Evolutionary conservation across 2,329 filamentous ascomycete genomes (phyloP).

Genomic region (Aspergillus sojae): DNA sequence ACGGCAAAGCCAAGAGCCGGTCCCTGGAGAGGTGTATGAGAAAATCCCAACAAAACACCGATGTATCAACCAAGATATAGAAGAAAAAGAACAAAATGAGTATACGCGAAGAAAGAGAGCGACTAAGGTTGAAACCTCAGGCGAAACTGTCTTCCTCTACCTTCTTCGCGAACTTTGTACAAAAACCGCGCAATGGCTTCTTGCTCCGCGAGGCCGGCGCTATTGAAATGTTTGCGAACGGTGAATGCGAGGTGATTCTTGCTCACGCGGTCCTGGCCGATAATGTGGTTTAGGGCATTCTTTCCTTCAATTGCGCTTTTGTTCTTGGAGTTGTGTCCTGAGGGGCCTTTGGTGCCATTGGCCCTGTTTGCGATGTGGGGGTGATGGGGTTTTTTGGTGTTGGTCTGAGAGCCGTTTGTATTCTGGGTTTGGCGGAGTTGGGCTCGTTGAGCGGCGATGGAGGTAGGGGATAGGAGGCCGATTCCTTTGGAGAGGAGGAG

Average conservation of each 20-base stretch:
- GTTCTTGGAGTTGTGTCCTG: slow-evolving; percentile 11
- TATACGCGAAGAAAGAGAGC: not conserved
- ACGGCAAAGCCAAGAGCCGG: not conserved
- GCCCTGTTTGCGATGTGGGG: slow-evolving; percentile 1
- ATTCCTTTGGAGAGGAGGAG: slow-evolving; percentile 50
- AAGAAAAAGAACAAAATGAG: slow-evolving; percentile 1
- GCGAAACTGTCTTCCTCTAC: slow-evolving; percentile 44
- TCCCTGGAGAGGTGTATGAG: not conserved
- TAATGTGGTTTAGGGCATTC: slow-evolving; percentile 29
- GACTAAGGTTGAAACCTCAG: slow-evolving; percentile 44
- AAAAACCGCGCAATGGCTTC: slow-evolving; percentile 51
- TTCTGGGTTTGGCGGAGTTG: slow-evolving; percentile 18
- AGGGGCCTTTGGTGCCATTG: slow-evolving; percentile 17
- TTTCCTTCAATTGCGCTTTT: slow-evolving; percentile 19
- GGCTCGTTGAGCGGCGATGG: slow-evolving; percentile 39
- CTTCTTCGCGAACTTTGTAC: slow-evolving; percentile 52
- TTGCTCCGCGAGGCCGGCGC: slow-evolving; percentile 48
- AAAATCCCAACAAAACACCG: not conserved
- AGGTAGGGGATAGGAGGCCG: slow-evolving; percentile 48
- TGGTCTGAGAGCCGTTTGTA: slow-evolving; percentile 15
- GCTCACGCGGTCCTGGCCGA: slow-evolving; percentile 42
- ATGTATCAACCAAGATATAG: not conserved
- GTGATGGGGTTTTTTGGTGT: slow-evolving; percentile 12
- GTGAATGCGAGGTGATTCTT: slow-evolving; percentile 46
- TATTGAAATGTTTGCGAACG: slow-evolving; percentile 53